Base-by-base conservation (phyloP, 768 basidiomycete genomes). In the Hirschioporus abietinus region DNA sequence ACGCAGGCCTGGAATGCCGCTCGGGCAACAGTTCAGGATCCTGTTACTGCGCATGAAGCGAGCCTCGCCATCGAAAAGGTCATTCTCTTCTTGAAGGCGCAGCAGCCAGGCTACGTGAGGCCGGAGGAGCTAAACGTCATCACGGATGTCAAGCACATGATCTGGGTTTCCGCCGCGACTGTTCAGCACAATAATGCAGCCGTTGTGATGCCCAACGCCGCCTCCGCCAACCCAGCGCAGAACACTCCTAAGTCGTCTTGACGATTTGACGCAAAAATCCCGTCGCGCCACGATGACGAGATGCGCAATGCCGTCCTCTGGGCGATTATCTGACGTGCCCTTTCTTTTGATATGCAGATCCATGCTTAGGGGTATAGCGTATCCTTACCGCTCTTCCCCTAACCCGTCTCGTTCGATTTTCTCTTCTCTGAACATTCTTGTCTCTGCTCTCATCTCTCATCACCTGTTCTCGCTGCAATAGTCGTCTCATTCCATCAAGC, bases 11-110 rank as follows among this genome's bases (percentile, higher is more conserved):
- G 42, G 42, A 52, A 12, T 12, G 42, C 42, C 42, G 42, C 42
- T 52, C 42, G 42, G 42, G 42, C 42, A 12, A 52, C 42, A 12
- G 42, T 52, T 52, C 42, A 52, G 42, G 42, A 52, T 52, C 42
- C 42, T 20, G 81, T 83, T 23, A 78, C 81, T 63, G 71, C 81
- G n/a, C 71, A 75, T 0, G 83, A 86, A 63, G 87, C 83, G 1
- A 83, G 88, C 63, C 80, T 81, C 10, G 82, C 86, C 26, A 74
- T 88, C 64, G 81, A 84, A 72, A 84, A 77, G 68, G 77, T 89
- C 66, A 79, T 88, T 68, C 59, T 76, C 15, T 89, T 82, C 68
- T 73, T 88, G 68, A 84, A 88, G 72, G 75, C 78, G 35, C 78
- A 77, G 62, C 69, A 72, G 57, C 73, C 73, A 9, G 60, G 70